phyloP scores from a whole-genome alignment of 2,329 filamentous ascomycete species.

The Podosphaera xanthii region DNA sequence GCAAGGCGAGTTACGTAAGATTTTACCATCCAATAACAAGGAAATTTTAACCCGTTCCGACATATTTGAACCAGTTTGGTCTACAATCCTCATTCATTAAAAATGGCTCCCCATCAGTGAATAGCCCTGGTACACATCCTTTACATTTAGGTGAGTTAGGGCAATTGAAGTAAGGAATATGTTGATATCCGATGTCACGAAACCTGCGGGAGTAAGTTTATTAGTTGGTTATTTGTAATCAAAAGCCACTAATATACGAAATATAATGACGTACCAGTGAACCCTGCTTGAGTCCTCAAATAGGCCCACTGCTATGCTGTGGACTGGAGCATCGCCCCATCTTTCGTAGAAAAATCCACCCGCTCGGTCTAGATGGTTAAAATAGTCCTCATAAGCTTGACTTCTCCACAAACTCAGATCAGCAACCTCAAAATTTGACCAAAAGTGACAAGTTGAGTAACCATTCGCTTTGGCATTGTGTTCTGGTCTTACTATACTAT shows the following conservation, averaged over 20 bases:
- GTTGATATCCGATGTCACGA: constrained; percentile 95
- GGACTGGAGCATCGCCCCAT: constrained; percentile 94
- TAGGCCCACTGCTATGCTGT: constrained; percentile 75
- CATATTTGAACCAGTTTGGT: constrained; percentile 93
- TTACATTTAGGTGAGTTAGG: constrained; percentile 88
- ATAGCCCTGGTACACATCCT: constrained; percentile 64
- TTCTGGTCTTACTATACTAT: constrained; percentile 51
- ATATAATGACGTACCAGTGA: constrained; percentile 46
- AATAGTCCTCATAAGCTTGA: constrained; percentile 81
- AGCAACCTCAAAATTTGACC: constrained; percentile 95
- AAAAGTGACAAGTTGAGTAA: constrained; percentile 97
- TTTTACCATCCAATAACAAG: too few relatives aligned
- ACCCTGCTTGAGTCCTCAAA: constrained; percentile 83
- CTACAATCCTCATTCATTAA: constrained; percentile 81
- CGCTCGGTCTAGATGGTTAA: constrained; percentile 77
- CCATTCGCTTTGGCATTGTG: constrained; percentile 67
- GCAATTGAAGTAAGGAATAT: constrained; percentile 97
- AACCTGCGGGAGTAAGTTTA: constrained; percentile 37
- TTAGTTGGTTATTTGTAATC: background rate
- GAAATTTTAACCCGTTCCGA: constrained; percentile 42
- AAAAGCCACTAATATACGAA: background rate
- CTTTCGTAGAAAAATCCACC: constrained; percentile 97
- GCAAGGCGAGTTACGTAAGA: too few relatives aligned
- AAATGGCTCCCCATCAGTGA: constrained; percentile 73
- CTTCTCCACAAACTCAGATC: constrained; percentile 86